Evolutionary conservation across 306 rosid species (phyloP).

Genomic region (Glycyrrhiza uralensis): DNA sequence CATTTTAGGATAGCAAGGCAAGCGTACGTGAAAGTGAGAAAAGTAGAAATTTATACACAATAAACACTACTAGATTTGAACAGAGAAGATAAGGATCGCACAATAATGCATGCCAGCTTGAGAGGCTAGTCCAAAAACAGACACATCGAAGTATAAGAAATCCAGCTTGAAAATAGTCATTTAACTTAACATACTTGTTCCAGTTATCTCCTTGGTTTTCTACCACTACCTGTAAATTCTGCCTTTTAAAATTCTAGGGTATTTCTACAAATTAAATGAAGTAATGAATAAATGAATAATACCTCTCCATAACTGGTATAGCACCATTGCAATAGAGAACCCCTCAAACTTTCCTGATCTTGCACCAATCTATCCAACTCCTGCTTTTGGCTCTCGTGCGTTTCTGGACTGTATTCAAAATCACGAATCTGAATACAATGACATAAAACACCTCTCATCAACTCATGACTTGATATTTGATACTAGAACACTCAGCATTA

Average conservation of each 20-base stretch:
- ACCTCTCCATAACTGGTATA: slow-evolving; percentile 93
- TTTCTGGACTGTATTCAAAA: slow-evolving; percentile 76
- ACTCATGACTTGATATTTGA: neutral
- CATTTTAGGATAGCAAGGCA: slow-evolving; percentile 1
- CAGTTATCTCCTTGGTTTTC: neutral
- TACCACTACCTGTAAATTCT: neutral
- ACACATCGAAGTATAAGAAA: neutral
- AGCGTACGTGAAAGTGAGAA: neutral
- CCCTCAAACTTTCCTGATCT: slow-evolving; percentile 77
- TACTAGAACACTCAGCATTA: neutral
- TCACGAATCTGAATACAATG: slow-evolving; percentile 71
- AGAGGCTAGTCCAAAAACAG: slow-evolving; percentile 15
- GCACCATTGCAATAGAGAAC: slow-evolving; percentile 91
- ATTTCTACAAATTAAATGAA: neutral
- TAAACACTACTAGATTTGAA: slow-evolving; percentile 4
- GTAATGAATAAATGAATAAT: slow-evolving; percentile 5
- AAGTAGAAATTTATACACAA: neutral
- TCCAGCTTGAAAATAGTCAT: slow-evolving; percentile 18
- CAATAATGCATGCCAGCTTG: neutral
- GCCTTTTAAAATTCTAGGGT: neutral
- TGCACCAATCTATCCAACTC: slow-evolving; percentile 75
- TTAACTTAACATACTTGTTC: neutral
- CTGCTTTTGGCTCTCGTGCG: slow-evolving; percentile 70
- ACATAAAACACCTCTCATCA: slow-evolving; percentile 21
- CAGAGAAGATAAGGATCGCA: slow-evolving; percentile 1